These are phyloP conservation scores for Fagus sylvatica DNA, from an alignment of 306 rosid genomes.

Conservation along the genomic window DNA sequence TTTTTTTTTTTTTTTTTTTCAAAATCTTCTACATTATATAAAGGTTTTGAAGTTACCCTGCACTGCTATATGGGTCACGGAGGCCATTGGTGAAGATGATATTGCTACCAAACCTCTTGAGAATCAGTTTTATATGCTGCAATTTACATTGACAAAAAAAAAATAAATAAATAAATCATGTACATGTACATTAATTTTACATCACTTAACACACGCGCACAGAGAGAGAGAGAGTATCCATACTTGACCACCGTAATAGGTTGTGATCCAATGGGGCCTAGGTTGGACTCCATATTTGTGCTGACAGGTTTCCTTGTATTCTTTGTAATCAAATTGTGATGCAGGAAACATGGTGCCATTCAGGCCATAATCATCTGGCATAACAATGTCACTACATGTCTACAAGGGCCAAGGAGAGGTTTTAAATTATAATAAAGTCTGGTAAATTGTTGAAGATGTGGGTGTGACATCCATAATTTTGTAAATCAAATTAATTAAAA, in stretches of 20 bases:
- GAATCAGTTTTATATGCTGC: constrained; percentile 53
- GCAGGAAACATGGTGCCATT: constrained; percentile 5
- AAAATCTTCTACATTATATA: not conserved
- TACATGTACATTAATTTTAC: not conserved
- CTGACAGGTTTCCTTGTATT: constrained; percentile 28
- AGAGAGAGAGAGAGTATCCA: not conserved
- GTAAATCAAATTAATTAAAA: not conserved
- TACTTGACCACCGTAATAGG: not conserved
- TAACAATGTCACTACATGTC: not conserved
- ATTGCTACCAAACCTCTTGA: constrained; percentile 35
- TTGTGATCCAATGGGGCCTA: constrained; percentile 32
- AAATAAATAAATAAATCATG: too few relatives aligned
- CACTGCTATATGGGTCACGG: constrained; percentile 59
- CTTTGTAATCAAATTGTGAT: constrained; percentile 2
- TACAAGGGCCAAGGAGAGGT: not conserved
- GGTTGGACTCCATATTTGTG: constrained; percentile 46
- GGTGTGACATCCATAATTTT: not conserved
- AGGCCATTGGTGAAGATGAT: constrained; percentile 51
- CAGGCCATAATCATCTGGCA: not conserved
- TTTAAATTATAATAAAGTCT: too few relatives aligned
- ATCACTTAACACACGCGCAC: not conserved
- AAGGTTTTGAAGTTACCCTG: constrained; percentile 40
- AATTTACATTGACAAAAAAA: not conserved
- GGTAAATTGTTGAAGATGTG: not conserved
- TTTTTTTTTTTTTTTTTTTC: too few relatives aligned